Evolutionary conservation across 495 filamentous ascomycete species (phyloP).

Genomic region (Evernia prunastri): DNA sequence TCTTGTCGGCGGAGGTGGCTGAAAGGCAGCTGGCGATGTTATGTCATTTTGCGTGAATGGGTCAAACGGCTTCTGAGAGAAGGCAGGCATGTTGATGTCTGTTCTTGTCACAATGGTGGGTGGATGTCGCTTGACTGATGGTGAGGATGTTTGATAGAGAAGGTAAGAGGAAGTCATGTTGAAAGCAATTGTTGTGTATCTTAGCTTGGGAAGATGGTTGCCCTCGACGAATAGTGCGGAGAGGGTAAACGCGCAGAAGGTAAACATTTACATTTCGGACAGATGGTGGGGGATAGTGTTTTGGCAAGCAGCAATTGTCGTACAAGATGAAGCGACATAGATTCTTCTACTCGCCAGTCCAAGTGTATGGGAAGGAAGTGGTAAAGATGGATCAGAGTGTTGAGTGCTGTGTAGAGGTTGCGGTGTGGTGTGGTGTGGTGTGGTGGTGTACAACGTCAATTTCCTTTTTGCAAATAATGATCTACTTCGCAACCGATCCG

Average conservation of each 20-base stretch:
- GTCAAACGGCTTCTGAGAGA: conserved; percentile 14
- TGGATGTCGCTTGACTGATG: background rate
- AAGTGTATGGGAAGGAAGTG: background rate
- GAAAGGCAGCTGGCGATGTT: conserved; percentile 3
- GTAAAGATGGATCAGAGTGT: background rate
- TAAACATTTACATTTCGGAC: conserved; percentile 1
- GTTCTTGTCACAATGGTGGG: background rate
- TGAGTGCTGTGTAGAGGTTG: background rate
- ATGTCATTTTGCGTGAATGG: conserved; percentile 3
- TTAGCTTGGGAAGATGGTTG: conserved; percentile 12
- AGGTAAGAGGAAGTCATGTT: background rate
- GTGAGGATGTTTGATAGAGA: conserved; percentile 3
- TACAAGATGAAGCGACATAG: background rate
- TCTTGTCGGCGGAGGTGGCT: background rate
- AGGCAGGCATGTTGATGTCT: conserved; percentile 10
- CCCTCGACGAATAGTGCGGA: background rate
- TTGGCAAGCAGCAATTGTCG: background rate
- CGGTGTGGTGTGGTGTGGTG: no score
- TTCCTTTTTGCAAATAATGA: conserved; percentile 3
- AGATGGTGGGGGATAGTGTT: background rate
- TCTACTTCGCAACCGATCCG: background rate
- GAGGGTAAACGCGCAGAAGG: background rate
- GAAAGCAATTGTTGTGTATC: background rate
- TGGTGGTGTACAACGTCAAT: conserved; percentile 5
- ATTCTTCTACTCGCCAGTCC: background rate